These are phyloP conservation scores for Solanum habrochaites DNA, from an alignment of 257 asterid species.

Conservation along the genomic window DNA sequence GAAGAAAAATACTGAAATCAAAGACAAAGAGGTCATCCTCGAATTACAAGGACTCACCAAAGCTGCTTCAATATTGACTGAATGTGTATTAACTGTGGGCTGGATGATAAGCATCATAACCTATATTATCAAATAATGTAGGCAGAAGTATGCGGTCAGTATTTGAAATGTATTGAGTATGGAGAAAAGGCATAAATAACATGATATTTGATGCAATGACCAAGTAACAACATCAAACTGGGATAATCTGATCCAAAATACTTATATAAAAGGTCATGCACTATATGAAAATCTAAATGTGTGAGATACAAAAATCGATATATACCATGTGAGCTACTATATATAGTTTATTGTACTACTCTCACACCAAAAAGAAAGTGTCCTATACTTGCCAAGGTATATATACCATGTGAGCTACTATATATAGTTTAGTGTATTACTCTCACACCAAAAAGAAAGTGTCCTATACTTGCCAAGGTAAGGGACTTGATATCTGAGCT, in stretches of 20 bases:
- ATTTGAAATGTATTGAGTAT: neutral
- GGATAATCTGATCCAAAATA: neutral
- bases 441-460: neutral
- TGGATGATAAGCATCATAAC: neutral
- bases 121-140: neutral
- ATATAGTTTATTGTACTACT: neutral
- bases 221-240: neutral
- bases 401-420: neutral
- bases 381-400: neutral
- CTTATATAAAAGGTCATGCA: neutral
- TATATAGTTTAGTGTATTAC: neutral
- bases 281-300: too few relatives aligned
- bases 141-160: neutral
- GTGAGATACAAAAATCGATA: neutral
- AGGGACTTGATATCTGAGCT: neutral
- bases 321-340: neutral
- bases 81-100: neutral
- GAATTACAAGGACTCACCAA: neutral
- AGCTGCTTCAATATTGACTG: neutral
- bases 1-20: neutral
- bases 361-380: neutral
- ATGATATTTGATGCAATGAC: neutral
- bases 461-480: neutral
- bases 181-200: neutral
- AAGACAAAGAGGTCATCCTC: neutral